A percentile compares a stretch with the other conserved stretches of the same genome.
phyloP scores from a whole-genome alignment of 2,329 filamentous ascomycete species.

The Alternaria sp. region DNA sequence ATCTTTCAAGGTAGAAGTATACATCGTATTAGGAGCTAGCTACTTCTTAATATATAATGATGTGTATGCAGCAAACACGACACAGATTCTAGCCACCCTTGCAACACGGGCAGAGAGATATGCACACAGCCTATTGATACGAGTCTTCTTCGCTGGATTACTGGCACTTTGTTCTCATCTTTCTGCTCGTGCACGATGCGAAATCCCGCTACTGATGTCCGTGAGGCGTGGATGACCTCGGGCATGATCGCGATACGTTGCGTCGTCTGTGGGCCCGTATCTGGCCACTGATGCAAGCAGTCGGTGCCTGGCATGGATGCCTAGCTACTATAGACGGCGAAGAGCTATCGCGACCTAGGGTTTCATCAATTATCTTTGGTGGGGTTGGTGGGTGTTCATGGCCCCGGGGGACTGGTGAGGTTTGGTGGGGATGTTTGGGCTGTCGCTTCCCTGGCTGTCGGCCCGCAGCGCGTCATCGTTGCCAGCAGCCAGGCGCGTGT shows the following conservation, averaged over 20 bases:
- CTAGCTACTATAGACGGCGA: neutral
- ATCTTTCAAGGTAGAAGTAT: neutral
- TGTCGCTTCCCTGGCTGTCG: neutral
- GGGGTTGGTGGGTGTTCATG: neutral
- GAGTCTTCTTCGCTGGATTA: neutral
- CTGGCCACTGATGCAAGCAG: neutral
- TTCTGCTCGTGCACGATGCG: neutral
- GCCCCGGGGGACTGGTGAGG: neutral
- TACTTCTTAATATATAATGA: neutral
- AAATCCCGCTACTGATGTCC: neutral
- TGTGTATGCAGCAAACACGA: neutral
- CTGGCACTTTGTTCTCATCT: neutral
- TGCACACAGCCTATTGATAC: neutral
- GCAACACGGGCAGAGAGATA: neutral
- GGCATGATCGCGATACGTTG: neutral
- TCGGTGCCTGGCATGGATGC: neutral
- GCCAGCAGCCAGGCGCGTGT: neutral
- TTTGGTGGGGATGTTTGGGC: neutral
- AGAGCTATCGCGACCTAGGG: neutral
- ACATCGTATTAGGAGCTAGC: neutral
- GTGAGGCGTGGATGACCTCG: neutral
- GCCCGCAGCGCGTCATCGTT: neutral
- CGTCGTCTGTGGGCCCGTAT: neutral
- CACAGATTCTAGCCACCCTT: neutral
- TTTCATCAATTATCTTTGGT: neutral